Base-by-base conservation (phyloP, 2,329 filamentous ascomycete species). In the Coleophoma cylindrospora region DNA sequence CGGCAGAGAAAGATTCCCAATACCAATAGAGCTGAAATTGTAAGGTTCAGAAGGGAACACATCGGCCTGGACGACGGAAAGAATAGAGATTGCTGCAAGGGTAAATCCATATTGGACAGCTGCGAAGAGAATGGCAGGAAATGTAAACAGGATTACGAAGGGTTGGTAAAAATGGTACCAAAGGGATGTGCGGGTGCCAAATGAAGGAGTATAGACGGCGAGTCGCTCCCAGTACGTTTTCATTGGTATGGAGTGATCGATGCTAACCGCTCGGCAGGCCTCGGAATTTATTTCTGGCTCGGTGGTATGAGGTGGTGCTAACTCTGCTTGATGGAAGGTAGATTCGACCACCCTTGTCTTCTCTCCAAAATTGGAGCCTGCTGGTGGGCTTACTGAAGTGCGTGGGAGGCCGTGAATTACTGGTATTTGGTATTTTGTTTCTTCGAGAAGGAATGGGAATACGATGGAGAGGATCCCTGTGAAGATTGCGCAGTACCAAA, bases 401-500 rank as follows among this genome's bases (percentile, higher is more conserved):
- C 32, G 3, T 32, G 4, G 32, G 3, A 19, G 19, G 19, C 19
- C 22, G 4, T 11, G 32, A 13, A 13, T 14, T 34, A 11, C n/a
- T 34, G 22, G 15, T 33, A n/a, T 45, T 45, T 9, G 17, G 51
- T 63, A 70, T 58, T 64, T 70, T 1, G 66, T 69, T 50, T 72
- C 75, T 40, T 77, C 71, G 49, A 71, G 76, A 13, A 65, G 53
- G 47, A 77, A 74, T 1, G 69, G 32, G 40, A 76, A 67, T 10
- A 68, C 50, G 3, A 75, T 3, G 0, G 75, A 49, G 6, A 64
- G 61, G 9, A 63, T 49, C 3, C 66, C 66, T 17, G 74, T 62
- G 33, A 74, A 60, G 45, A 74, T 71, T 15, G 63, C 63, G 43
- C 61, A 68, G 66, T 66, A 76, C 73, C 73, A 76, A 67, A 68